Conservation (phyloP, 257 asterid genomes). For the Voacanga thouarsii region DNA sequence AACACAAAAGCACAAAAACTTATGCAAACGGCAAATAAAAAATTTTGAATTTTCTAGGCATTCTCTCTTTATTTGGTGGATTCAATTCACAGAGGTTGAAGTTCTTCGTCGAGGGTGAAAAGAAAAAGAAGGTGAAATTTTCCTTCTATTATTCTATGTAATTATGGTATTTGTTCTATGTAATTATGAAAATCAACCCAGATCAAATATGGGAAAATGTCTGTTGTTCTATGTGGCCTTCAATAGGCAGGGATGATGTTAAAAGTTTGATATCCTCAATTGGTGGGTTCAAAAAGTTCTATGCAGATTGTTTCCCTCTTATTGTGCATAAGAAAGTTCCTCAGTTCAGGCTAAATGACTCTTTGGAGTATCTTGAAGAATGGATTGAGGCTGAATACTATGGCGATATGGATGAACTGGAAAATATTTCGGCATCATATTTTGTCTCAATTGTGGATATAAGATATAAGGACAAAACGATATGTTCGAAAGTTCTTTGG, state of each 20-base stretch:
- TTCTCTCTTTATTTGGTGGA: slow-evolving; percentile 6
- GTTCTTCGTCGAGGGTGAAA: slow-evolving; percentile 36
- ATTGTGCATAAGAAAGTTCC: slow-evolving; percentile 80
- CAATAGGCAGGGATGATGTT: slow-evolving; percentile 63
- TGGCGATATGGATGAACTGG: slow-evolving; percentile 61
- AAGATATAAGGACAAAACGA: slow-evolving; percentile 54
- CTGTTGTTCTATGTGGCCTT: slow-evolving; percentile 83
- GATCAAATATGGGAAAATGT: slow-evolving; percentile 87
- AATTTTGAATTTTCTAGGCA: slow-evolving; percentile 20
- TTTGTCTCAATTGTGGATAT: slow-evolving; percentile 77
- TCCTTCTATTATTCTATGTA: background rate
- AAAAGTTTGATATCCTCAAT: slow-evolving; percentile 57
- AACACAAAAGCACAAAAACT: slow-evolving; percentile 36
- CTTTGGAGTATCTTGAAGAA: slow-evolving; percentile 63
- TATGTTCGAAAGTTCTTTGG: slow-evolving; percentile 79
- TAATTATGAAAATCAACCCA: too few relatives aligned
- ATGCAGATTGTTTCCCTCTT: slow-evolving; percentile 86
- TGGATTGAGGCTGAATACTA: slow-evolving; percentile 80
- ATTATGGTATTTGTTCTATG: too few relatives aligned
- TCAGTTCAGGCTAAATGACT: slow-evolving; percentile 47
- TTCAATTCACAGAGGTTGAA: slow-evolving; percentile 6
- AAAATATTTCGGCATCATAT: slow-evolving; percentile 61
- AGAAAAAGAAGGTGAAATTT: slow-evolving; percentile 57
- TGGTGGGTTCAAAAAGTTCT: slow-evolving; percentile 83
- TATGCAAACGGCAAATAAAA: slow-evolving; percentile 38